Evolutionary conservation across 1,284 basidiomycete genomes (phyloP).

Genomic region (Ceratobasidium sp.): DNA sequence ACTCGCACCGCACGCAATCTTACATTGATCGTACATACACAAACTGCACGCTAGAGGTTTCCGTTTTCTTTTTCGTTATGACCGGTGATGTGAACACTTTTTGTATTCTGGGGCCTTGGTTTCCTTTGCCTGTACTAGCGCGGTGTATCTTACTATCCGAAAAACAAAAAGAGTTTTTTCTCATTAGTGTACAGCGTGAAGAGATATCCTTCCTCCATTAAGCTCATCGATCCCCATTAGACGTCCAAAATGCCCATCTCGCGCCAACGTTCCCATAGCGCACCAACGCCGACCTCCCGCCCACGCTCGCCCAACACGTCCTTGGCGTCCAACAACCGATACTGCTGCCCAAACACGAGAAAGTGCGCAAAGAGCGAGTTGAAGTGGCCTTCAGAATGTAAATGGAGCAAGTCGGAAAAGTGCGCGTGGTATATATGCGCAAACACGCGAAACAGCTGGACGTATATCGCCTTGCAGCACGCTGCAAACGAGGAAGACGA

Average conservation of each 20-base stretch:
- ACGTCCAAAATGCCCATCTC: slow-evolving; percentile 63
- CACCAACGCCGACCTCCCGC: slow-evolving; percentile 57
- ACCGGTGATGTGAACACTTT: slow-evolving; percentile 8
- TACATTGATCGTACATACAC: slow-evolving; percentile 35
- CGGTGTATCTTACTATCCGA: slow-evolving; percentile 38
- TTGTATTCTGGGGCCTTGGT: slow-evolving; percentile 28
- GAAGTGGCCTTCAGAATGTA: slow-evolving; percentile 69
- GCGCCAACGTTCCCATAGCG: slow-evolving; percentile 64
- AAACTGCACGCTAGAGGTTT: slow-evolving; percentile 20
- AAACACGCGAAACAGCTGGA: slow-evolving; percentile 69
- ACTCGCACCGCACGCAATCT: slow-evolving; percentile 13
- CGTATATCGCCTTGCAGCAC: slow-evolving; percentile 46
- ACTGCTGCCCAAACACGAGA: slow-evolving; percentile 70
- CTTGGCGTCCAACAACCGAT: slow-evolving; percentile 64
- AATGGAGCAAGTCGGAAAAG: slow-evolving; percentile 67
- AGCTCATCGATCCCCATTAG: not conserved
- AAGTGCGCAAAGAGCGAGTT: slow-evolving; percentile 73
- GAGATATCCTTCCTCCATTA: not conserved
- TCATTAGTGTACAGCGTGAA: not conserved
- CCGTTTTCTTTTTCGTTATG: not conserved
- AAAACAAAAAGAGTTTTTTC: slow-evolving; percentile 21
- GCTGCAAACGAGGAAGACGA: slow-evolving; percentile 45
- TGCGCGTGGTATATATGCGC: slow-evolving; percentile 73
- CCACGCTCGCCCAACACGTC: slow-evolving; percentile 58
- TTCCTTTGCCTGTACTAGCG: slow-evolving; percentile 27